Evolutionary conservation across 2,329 filamentous ascomycete genomes (phyloP).

Genomic region (Aspergillus sp.): DNA sequence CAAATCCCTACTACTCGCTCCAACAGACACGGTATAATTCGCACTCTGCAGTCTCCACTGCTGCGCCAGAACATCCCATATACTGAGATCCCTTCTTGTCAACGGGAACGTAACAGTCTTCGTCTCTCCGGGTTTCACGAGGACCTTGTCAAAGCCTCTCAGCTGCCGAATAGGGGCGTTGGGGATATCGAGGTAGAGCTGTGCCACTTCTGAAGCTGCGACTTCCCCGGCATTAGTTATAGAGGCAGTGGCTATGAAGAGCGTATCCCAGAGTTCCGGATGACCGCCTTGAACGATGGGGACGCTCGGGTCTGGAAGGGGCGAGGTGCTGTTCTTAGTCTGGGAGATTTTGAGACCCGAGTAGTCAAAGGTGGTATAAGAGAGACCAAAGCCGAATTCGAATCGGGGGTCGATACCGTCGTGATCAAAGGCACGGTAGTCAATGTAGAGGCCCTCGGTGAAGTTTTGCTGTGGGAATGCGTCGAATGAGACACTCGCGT

Average conservation of each 20-base stretch:
- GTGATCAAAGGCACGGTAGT: slow-evolving; percentile 20
- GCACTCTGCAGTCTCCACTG: slow-evolving; percentile 46
- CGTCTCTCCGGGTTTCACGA: slow-evolving; percentile 23
- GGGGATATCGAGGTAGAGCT: slow-evolving; percentile 38
- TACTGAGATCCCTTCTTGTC: slow-evolving; percentile 57
- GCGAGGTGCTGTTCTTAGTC: slow-evolving; percentile 47
- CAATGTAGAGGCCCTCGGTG: slow-evolving; percentile 14
- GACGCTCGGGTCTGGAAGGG: slow-evolving; percentile 29
- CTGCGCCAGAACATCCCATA: slow-evolving; percentile 57
- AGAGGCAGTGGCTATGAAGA: slow-evolving; percentile 46
- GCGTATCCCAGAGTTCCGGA: slow-evolving; percentile 14
- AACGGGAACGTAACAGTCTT: slow-evolving; percentile 51
- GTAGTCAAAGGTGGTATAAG: slow-evolving; percentile 66
- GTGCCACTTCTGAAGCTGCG: slow-evolving; percentile 68
- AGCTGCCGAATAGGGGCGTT: slow-evolving; percentile 48
- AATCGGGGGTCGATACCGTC: slow-evolving; percentile 12
- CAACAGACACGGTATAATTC: not conserved
- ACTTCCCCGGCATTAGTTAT: slow-evolving; percentile 68
- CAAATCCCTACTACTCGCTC: not conserved
- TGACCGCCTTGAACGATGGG: slow-evolving; percentile 32
- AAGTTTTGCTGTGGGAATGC: slow-evolving; percentile 9
- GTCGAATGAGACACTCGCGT: slow-evolving; percentile 5
- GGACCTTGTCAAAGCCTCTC: slow-evolving; percentile 60
- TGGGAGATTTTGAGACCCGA: slow-evolving; percentile 61
- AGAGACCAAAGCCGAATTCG: slow-evolving; percentile 55